Conservation (phyloP, 1,284 basidiomycete genomes). For the Cystobasidium sp. region DNA sequence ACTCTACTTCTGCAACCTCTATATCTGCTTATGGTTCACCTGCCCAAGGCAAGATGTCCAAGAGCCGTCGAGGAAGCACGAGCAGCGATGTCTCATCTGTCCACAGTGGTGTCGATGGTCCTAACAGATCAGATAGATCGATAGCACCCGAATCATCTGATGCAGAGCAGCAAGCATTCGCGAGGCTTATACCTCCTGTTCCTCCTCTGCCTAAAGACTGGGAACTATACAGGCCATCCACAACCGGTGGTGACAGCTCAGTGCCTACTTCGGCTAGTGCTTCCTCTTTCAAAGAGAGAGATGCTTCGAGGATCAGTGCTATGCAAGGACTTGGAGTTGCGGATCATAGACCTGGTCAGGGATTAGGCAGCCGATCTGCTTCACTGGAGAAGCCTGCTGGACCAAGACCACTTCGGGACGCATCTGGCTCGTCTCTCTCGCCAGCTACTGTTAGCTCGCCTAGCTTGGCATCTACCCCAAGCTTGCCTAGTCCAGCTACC, state of each 20-base stretch:
- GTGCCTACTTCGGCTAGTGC: slow-evolving; percentile 44
- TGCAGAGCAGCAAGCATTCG: slow-evolving; percentile 4
- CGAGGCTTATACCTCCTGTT: slow-evolving; percentile 81
- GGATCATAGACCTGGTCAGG: slow-evolving; percentile 38
- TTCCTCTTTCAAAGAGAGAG: slow-evolving; percentile 23
- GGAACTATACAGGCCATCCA: slow-evolving; percentile 70
- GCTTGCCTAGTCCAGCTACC: slow-evolving; percentile 33
- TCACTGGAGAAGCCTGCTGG: slow-evolving; percentile 41
- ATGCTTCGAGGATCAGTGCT: slow-evolving; percentile 12
- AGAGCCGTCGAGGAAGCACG: slow-evolving; percentile 70
- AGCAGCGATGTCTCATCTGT: slow-evolving; percentile 81
- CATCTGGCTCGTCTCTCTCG: slow-evolving; percentile 12
- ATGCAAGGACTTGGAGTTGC: slow-evolving; percentile 40
- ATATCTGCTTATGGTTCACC: slow-evolving; percentile 73
- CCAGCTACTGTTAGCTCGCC: slow-evolving; percentile 42
- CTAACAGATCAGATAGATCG: slow-evolving; percentile 57
- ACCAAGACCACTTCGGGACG: slow-evolving; percentile 28
- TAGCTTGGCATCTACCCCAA: slow-evolving; percentile 45
- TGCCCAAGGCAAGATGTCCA: slow-evolving; percentile 63
- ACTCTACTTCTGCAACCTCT: slow-evolving; percentile 77
- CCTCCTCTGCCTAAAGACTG: slow-evolving; percentile 93
- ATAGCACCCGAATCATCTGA: not conserved
- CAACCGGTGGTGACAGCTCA: slow-evolving; percentile 57
- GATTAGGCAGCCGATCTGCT: slow-evolving; percentile 14
- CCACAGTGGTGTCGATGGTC: slow-evolving; percentile 63